phyloP scores from a whole-genome alignment of 208 protist genomes.

The Trichomonas tenax region DNA sequence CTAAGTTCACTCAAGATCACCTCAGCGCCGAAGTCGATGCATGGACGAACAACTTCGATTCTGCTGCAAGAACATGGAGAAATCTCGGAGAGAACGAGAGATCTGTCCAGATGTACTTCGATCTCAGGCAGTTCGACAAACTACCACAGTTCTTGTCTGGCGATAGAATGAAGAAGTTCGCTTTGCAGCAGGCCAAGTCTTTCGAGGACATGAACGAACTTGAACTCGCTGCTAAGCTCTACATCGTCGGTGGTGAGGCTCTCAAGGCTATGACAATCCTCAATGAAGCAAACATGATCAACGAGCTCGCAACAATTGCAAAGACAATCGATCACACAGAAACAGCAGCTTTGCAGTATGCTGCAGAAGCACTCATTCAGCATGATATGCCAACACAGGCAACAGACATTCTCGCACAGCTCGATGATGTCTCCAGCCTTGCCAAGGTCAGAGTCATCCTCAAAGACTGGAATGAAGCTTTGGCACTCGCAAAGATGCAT shows the following conservation, averaged over 20 bases:
- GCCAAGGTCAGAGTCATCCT: background rate
- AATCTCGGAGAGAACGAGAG: background rate
- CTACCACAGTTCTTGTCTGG: background rate
- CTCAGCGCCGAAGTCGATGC: background rate
- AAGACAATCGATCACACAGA: background rate
- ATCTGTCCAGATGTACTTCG: slow-evolving; percentile 9
- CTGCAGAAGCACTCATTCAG: background rate
- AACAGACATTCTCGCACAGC: background rate
- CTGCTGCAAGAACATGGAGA: background rate
- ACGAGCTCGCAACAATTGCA: background rate
- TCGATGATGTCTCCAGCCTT: background rate
- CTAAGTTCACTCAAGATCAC: slow-evolving; percentile 10
- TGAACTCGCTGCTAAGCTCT: background rate
- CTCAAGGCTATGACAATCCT: background rate
- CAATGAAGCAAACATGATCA: background rate
- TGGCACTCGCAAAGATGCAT: slow-evolving; percentile 3
- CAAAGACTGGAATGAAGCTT: slow-evolving; percentile 16
- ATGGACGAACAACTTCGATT: background rate
- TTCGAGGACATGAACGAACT: background rate
- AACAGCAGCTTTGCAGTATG: background rate
- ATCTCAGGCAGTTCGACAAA: slow-evolving; percentile 4
- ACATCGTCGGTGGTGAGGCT: background rate
- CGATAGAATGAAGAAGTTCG: slow-evolving; percentile 11
- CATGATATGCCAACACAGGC: background rate
- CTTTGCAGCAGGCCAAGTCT: background rate